These are phyloP conservation scores for Dentipellis sp. DNA, from an alignment of 768 basidiomycete genomes.

Conservation along the genomic window DNA sequence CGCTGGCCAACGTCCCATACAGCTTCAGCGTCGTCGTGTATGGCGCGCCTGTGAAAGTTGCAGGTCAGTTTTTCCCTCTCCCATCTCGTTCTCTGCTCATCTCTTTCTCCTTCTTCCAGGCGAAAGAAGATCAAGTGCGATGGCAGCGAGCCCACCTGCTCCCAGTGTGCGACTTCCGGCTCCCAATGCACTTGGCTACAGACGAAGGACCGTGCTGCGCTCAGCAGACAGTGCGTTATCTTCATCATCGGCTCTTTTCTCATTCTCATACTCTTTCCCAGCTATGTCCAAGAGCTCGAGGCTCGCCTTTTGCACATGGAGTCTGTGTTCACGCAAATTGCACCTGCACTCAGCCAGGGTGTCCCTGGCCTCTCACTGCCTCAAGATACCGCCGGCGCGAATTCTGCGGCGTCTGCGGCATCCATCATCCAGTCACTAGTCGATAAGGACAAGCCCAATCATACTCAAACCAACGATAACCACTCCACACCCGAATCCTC, in stretches of 20 bases:
- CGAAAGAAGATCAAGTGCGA: constrained; percentile 94
- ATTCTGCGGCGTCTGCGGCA: constrained; percentile 10
- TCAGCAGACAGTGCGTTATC: constrained; percentile 74
- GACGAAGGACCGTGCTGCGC: constrained; percentile 83
- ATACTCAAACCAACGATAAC: constrained; percentile 11
- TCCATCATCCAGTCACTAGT: constrained; percentile 17
- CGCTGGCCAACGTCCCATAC: constrained; percentile 57
- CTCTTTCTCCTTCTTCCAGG: constrained; percentile 28
- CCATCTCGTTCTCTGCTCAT: constrained; percentile 6
- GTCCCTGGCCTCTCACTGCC: constrained; percentile 6
- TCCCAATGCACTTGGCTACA: constrained; percentile 85
- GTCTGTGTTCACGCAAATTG: constrained; percentile 71
- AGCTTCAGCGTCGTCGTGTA: constrained; percentile 70
- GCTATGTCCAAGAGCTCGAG: constrained; percentile 90
- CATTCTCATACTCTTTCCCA: constrained; percentile 19
- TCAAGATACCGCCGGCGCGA: constrained; percentile 5
- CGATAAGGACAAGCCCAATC: constrained; percentile 13
- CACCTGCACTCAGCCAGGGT: constrained; percentile 64
- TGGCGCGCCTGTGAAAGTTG: constrained; percentile 90
- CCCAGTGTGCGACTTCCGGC: constrained; percentile 66
- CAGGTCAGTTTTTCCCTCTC: constrained; percentile 42
- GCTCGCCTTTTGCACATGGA: constrained; percentile 85
- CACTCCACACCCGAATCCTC: constrained; percentile 26
- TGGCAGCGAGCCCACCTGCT: constrained; percentile 78
- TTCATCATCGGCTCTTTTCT: constrained; percentile 15